phyloP scores from a whole-genome alignment of 2,329 filamentous ascomycete genomes.

The Tympanopsis confertula region DNA sequence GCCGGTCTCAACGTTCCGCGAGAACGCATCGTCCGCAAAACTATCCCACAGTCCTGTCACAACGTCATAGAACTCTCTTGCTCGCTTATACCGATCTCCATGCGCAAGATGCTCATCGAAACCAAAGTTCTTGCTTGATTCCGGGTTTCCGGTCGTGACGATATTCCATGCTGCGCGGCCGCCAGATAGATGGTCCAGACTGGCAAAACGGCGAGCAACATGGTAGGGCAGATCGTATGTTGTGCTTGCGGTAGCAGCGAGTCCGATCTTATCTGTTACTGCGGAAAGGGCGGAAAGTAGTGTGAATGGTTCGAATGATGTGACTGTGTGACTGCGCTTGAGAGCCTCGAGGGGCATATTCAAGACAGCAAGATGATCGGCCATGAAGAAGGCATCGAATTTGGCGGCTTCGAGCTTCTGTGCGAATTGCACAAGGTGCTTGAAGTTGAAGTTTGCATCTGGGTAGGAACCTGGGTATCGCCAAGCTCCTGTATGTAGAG shows the following conservation, averaged over 20 bases:
- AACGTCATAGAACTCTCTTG: slow-evolving; percentile 38
- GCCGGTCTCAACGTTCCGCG: slow-evolving; percentile 32
- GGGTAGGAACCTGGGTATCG: slow-evolving; percentile 39
- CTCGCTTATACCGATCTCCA: slow-evolving; percentile 34
- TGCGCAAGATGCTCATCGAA: slow-evolving; percentile 36
- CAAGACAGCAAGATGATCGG: slow-evolving; percentile 38
- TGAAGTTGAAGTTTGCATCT: slow-evolving; percentile 45
- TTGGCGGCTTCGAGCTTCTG: slow-evolving; percentile 39
- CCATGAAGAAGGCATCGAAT: slow-evolving; percentile 45
- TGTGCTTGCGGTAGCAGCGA: slow-evolving; percentile 39
- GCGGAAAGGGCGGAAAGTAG: slow-evolving; percentile 34
- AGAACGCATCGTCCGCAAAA: slow-evolving; percentile 42
- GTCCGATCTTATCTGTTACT: slow-evolving; percentile 35
- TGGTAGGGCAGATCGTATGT: slow-evolving; percentile 43
- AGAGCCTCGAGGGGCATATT: slow-evolving; percentile 45
- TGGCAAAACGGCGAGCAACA: slow-evolving; percentile 38
- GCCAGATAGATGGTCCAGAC: slow-evolving; percentile 36
- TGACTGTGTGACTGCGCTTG: slow-evolving; percentile 43
- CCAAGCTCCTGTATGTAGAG: slow-evolving; percentile 43
- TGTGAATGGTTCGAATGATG: slow-evolving; percentile 44
- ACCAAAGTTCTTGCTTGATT: slow-evolving; percentile 38
- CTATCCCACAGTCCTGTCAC: slow-evolving; percentile 40
- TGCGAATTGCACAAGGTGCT: slow-evolving; percentile 38
- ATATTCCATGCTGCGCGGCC: slow-evolving; percentile 42
- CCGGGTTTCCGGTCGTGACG: slow-evolving; percentile 38